A percentile compares a stretch with the other conserved stretches of the same genome.
These are phyloP conservation scores for Schizophyllum amplum DNA, from an alignment of 1,284 basidiomycete genomes.

Conservation along the genomic window DNA sequence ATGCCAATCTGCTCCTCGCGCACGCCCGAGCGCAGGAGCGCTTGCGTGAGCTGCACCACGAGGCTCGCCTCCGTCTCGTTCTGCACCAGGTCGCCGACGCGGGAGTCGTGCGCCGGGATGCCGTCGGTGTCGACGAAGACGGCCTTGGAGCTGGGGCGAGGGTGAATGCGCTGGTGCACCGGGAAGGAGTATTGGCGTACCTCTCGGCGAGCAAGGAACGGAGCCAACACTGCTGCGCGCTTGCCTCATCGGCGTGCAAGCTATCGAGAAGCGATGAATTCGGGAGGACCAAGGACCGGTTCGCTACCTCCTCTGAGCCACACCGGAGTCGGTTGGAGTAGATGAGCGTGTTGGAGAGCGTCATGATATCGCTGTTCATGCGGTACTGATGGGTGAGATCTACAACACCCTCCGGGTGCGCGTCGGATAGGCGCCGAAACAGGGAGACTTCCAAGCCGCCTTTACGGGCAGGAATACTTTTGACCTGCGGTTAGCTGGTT, in stretches of 20 bases:
- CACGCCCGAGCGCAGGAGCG: constrained; percentile 62
- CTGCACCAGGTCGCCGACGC: constrained; percentile 83
- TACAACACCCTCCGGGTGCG: constrained; percentile 77
- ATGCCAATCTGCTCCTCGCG: constrained; percentile 71
- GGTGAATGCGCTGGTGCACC: constrained; percentile 3
- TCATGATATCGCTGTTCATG: constrained; percentile 98
- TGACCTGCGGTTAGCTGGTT: constrained; percentile 47
- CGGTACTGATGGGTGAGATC: constrained; percentile 87
- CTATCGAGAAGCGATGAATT: constrained; percentile 30
- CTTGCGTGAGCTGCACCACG: constrained; percentile 56
- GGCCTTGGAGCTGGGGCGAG: constrained; percentile 58
- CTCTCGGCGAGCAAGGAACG: constrained; percentile 55
- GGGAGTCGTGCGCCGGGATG: constrained; percentile 70
- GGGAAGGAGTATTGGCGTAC: constrained; percentile 26
- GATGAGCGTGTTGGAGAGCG: constrained; percentile 83
- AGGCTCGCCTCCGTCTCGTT: constrained; percentile 75
- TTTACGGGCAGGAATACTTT: constrained; percentile 69
- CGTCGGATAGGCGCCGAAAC: constrained; percentile 82
- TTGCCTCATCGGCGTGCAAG: constrained; percentile 29
- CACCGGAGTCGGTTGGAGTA: constrained; percentile 77
- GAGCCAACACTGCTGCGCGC: constrained; percentile 60
- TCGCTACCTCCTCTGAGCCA: constrained; percentile 67
- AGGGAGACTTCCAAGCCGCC: constrained; percentile 87
- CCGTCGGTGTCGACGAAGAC: constrained; percentile 91
- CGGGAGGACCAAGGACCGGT: constrained; percentile 50